A percentile compares a stretch with the other conserved stretches of the same genome.
Conservation (phyloP, 2,329 filamentous ascomycete genomes). For the Blastomyces gilchristii region DNA sequence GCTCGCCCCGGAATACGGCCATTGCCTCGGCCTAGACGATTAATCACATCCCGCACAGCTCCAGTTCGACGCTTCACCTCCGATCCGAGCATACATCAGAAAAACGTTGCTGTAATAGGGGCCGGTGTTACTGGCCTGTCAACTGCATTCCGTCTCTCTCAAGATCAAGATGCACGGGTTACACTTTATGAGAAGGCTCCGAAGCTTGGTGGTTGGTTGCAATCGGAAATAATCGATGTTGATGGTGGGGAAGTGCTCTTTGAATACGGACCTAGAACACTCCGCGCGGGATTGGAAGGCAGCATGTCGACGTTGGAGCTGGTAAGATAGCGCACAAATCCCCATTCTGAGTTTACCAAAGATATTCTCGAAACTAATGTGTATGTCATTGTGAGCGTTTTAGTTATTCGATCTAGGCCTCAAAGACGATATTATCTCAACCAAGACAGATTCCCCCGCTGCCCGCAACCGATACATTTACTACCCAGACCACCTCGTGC, state of each 20-base stretch:
- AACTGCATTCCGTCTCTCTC: conserved; percentile 64
- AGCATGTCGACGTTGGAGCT: conserved; percentile 60
- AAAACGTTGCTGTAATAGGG: conserved; percentile 53
- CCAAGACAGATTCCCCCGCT: conserved; percentile 40
- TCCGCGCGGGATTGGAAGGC: conserved; percentile 50
- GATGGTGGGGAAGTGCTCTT: conserved; percentile 58
- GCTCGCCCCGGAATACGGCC: background rate
- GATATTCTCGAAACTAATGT: background rate
- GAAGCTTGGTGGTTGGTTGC: conserved; percentile 73
- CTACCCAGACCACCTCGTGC: conserved; percentile 72
- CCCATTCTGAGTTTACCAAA: conserved; percentile 8
- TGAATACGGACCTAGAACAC: conserved; percentile 72
- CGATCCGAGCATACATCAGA: background rate
- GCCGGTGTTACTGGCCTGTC: conserved; percentile 75
- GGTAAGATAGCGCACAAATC: conserved; percentile 39
- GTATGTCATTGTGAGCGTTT: background rate
- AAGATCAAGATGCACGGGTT: conserved; percentile 59
- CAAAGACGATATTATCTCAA: conserved; percentile 46
- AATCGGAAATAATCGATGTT: conserved; percentile 53
- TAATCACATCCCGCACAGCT: background rate
- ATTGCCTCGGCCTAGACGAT: background rate
- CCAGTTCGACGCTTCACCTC: conserved; percentile 1
- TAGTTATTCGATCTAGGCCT: conserved; percentile 52
- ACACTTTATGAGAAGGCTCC: conserved; percentile 67
- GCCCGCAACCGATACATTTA: conserved; percentile 67